A percentile compares a stretch with the other conserved stretches of the same genome.
phyloP scores from a whole-genome alignment of 768 basidiomycete species.

The Leucosporidium creatinivorum region DNA sequence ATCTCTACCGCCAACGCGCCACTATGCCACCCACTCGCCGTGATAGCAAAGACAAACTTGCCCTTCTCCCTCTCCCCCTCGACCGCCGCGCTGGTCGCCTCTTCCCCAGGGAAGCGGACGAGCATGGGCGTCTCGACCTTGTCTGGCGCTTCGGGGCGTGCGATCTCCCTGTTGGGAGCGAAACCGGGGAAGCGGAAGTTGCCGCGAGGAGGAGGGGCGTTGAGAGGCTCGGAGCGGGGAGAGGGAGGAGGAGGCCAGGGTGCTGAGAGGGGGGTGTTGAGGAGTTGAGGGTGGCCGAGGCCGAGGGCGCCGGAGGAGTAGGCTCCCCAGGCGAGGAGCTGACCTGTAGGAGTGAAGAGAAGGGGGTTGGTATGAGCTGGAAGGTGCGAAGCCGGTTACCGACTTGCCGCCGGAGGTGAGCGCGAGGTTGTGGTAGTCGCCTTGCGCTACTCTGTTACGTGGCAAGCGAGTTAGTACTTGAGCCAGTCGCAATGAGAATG shows the following conservation, averaged over 20 bases:
- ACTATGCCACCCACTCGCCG: constrained; percentile 85
- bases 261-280: constrained; percentile 42
- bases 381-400: constrained; percentile 63
- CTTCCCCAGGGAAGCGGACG: constrained; percentile 57
- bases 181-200: constrained; percentile 39
- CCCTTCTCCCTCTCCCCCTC: constrained; percentile 44
- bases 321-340: constrained; percentile 22
- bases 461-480: too few relatives aligned
- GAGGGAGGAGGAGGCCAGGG: constrained; percentile 49
- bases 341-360: constrained; percentile 7
- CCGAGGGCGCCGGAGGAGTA: constrained; percentile 71
- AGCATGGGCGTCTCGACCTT: constrained; percentile 56
- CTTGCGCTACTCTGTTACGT: constrained; percentile 61
- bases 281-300: constrained; percentile 59
- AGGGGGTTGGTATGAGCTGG: too few relatives aligned
- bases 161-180: constrained; percentile 29
- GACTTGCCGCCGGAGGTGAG: constrained; percentile 68
- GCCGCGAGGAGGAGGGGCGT: constrained; percentile 36
- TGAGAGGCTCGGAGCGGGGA: constrained; percentile 49
- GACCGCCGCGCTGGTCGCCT: constrained; percentile 39
- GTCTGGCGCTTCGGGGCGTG: constrained; percentile 42
- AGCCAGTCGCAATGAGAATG: too few relatives aligned
- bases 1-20: constrained; percentile 82
- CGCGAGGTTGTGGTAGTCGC: constrained; percentile 88
- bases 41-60: constrained; percentile 68